These are phyloP conservation scores for Tulasnella sp. DNA, from an alignment of 768 basidiomycete genomes.

Conservation along the genomic window DNA sequence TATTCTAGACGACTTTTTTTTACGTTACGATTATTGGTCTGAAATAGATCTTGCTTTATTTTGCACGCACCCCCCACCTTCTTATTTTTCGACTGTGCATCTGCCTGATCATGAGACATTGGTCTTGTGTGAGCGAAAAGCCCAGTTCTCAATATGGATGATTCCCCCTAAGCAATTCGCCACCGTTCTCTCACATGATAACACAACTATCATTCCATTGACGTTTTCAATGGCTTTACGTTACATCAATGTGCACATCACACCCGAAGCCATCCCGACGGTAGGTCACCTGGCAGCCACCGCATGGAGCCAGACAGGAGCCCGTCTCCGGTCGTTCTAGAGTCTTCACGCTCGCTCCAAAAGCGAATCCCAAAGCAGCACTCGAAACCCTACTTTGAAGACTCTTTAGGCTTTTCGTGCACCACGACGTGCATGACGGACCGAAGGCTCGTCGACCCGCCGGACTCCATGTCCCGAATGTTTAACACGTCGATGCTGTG, in stretches of 20 bases:
- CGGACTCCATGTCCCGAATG: conserved; percentile 70
- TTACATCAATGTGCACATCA: neutral
- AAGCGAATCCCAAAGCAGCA: neutral
- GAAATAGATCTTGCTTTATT: neutral
- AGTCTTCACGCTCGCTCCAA: neutral
- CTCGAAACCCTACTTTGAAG: neutral
- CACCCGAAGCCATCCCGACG: neutral
- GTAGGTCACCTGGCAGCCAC: no score
- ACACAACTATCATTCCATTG: neutral
- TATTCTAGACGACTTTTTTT: conserved; percentile 37
- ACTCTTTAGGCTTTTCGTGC: conserved; percentile 50
- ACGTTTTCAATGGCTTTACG: neutral
- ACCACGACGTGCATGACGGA: conserved; percentile 75
- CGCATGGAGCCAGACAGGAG: neutral
- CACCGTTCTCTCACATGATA: neutral
- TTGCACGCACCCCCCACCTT: neutral
- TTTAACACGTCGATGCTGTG: conserved; percentile 69
- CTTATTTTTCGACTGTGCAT: neutral
- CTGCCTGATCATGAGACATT: neutral
- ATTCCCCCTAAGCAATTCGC: neutral
- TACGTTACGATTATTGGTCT: neutral
- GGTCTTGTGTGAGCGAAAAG: neutral
- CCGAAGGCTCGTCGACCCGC: conserved; percentile 70
- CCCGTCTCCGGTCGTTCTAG: neutral
- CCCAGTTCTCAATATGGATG: neutral